A percentile compares a stretch with the other conserved stretches of the same genome.
Evolutionary conservation across 2,329 filamentous ascomycete genomes (phyloP).

Genomic region (Nectriaceae sp.): DNA sequence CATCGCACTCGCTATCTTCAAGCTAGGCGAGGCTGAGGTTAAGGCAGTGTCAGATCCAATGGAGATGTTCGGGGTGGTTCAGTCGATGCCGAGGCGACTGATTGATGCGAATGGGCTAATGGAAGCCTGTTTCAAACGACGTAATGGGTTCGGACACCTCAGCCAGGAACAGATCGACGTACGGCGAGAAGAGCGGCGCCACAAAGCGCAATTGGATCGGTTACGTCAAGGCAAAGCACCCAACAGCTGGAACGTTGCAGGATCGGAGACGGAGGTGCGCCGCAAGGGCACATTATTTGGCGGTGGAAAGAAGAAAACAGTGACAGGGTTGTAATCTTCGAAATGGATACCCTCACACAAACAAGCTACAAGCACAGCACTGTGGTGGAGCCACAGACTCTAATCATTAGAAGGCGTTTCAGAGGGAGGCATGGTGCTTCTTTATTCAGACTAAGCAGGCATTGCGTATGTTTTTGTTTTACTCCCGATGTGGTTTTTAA

Average conservation of each 20-base stretch:
- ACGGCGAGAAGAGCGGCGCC: conserved; percentile 68
- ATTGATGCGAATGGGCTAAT: conserved; percentile 81
- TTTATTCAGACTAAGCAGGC: conserved; percentile 24
- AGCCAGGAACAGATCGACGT: conserved; percentile 82
- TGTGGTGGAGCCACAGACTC: conserved; percentile 17
- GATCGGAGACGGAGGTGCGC: conserved; percentile 31
- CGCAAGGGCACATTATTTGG: conserved; percentile 51
- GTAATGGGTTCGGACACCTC: conserved; percentile 78
- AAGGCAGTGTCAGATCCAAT: conserved; percentile 80
- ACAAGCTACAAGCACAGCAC: conserved; percentile 5
- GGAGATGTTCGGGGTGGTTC: conserved; percentile 95
- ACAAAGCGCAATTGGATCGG: conserved; percentile 49
- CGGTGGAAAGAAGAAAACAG: conserved; percentile 37
- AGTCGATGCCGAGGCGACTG: conserved; percentile 78
- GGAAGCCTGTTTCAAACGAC: conserved; percentile 79
- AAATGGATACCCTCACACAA: conserved; percentile 13
- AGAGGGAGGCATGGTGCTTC: conserved; percentile 24
- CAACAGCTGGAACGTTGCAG: conserved; percentile 33
- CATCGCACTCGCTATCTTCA: conserved; percentile 88
- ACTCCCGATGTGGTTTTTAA: conserved; percentile 2
- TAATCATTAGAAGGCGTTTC: conserved; percentile 31
- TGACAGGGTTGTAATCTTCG: conserved; percentile 19
- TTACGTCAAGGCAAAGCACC: conserved; percentile 29
- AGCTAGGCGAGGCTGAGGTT: conserved; percentile 80
- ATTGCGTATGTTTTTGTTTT: conserved; percentile 24